Conservation (phyloP, 495 filamentous ascomycete species). For the Entonaema liquescens region DNA sequence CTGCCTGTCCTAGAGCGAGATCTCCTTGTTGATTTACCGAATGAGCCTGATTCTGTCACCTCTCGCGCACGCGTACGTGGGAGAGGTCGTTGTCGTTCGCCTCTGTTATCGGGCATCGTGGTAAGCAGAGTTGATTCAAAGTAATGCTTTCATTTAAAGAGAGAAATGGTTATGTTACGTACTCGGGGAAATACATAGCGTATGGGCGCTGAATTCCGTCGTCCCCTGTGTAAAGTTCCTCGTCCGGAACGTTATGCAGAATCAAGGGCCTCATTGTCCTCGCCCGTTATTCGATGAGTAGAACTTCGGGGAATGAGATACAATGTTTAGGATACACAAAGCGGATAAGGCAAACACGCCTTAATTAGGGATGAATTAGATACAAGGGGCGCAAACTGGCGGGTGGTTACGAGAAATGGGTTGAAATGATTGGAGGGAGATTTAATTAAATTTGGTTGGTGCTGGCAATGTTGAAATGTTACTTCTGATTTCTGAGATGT, state of each 20-base stretch:
- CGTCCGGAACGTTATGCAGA: constrained; percentile 67
- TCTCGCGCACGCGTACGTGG: constrained; percentile 51
- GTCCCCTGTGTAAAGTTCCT: constrained; percentile 65
- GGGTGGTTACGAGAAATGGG: constrained; percentile 20
- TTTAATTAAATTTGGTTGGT: neutral
- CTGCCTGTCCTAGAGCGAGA: constrained; percentile 61
- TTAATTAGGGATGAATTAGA: constrained; percentile 1
- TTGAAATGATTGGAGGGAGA: constrained; percentile 28
- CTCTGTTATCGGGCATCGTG: constrained; percentile 24
- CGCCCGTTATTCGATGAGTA: constrained; percentile 6
- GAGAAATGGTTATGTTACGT: constrained; percentile 41
- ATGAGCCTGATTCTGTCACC: constrained; percentile 61
- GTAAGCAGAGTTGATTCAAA: constrained; percentile 28
- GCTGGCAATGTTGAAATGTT: neutral
- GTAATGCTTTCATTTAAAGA: neutral
- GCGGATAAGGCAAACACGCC: constrained; percentile 16
- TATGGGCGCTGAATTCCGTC: constrained; percentile 65
- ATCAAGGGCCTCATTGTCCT: constrained; percentile 63
- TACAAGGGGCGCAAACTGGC: constrained; percentile 1
- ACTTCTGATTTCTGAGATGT: neutral
- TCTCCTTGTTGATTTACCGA: constrained; percentile 64
- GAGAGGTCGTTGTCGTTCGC: constrained; percentile 41
- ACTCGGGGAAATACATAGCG: constrained; percentile 65
- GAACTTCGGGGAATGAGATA: constrained; percentile 9
- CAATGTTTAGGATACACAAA: constrained; percentile 15